These are phyloP conservation scores for Cercophora sp. DNA, from an alignment of 495 filamentous ascomycete species.

Conservation along the genomic window DNA sequence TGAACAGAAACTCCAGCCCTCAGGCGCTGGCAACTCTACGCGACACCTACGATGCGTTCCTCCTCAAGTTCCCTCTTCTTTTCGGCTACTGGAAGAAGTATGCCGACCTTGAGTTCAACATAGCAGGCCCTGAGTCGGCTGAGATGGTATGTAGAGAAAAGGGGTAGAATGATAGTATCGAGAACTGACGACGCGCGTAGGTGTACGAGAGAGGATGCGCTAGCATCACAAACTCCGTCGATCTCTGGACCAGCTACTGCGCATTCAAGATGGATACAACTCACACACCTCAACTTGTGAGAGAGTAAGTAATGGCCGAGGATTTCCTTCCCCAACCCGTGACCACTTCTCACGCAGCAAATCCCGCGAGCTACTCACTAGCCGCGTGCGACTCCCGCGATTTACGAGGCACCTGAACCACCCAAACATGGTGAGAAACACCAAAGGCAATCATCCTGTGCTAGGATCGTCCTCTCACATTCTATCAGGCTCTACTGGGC, in stretches of 20 bases:
- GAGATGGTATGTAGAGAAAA: conserved; percentile 84
- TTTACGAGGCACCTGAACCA: conserved; percentile 23
- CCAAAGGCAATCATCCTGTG: conserved; percentile 45
- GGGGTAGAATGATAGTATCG: background rate
- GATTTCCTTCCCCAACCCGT: conserved; percentile 64
- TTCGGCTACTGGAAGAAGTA: conserved; percentile 98
- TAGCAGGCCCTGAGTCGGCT: conserved; percentile 93
- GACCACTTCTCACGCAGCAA: conserved; percentile 44
- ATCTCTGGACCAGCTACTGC: conserved; percentile 96
- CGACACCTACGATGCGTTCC: conserved; percentile 83
- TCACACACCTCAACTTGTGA: conserved; percentile 88
- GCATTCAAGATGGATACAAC: conserved; percentile 95
- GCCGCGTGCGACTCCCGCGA: conserved; percentile 30
- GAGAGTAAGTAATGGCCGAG: conserved; percentile 91
- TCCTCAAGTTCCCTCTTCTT: conserved; percentile 90
- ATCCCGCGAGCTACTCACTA: conserved; percentile 24
- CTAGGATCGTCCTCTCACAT: conserved; percentile 54
- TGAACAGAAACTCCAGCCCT: conserved; percentile 94
- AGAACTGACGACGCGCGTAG: conserved; percentile 41
- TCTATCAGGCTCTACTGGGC: conserved; percentile 53
- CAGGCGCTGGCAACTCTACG: conserved; percentile 84
- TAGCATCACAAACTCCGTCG: conserved; percentile 87
- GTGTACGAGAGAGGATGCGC: conserved; percentile 94
- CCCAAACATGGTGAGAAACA: conserved; percentile 50
- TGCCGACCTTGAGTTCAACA: conserved; percentile 94